Percentiles rank a stretch among this genome's conserved stretches.
phyloP scores from a whole-genome alignment of 192 early-diverging fungal species.

The Backusella morwellensis region DNA sequence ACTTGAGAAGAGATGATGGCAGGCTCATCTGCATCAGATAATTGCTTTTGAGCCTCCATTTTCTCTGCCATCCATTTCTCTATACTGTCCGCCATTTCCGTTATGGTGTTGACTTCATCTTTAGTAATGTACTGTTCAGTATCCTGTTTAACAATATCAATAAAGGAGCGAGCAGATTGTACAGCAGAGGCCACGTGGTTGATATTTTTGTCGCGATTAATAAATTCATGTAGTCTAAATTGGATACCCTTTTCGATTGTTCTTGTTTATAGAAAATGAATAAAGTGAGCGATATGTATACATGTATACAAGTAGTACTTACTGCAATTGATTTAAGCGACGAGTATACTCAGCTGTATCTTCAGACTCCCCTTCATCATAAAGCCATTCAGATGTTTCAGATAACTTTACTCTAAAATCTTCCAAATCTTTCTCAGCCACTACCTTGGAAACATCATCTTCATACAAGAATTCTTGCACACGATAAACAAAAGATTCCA shows the following conservation, averaged over 20 bases:
- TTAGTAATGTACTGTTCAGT: conserved; percentile 53
- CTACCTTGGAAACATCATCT: conserved; percentile 62
- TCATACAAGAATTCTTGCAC: conserved; percentile 79
- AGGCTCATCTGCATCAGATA: conserved; percentile 60
- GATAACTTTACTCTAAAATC: conserved; percentile 53
- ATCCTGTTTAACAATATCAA: conserved; percentile 48
- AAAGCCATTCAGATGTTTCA: conserved; percentile 79
- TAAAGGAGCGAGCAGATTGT: conserved; percentile 35
- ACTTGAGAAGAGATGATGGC: conserved; percentile 59
- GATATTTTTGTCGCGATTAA: conserved; percentile 48
- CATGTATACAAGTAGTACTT: background rate
- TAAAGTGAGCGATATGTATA: background rate
- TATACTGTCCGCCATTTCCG: conserved; percentile 47
- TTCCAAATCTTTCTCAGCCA: conserved; percentile 69
- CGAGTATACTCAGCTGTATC: conserved; percentile 59
- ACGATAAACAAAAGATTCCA: conserved; percentile 90
- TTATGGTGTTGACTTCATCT: conserved; percentile 51
- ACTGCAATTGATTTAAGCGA: conserved; percentile 43
- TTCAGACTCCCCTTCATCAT: conserved; percentile 74
- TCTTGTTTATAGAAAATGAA: conserved; percentile 20
- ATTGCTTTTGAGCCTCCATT: conserved; percentile 56
- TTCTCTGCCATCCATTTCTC: conserved; percentile 67
- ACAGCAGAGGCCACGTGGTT: conserved; percentile 31
- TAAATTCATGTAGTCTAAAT: conserved; percentile 44
- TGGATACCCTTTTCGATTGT: conserved; percentile 44